Evolutionary conservation across 2,329 filamentous ascomycete genomes (phyloP).

Genomic region (Fusarium sp.): DNA sequence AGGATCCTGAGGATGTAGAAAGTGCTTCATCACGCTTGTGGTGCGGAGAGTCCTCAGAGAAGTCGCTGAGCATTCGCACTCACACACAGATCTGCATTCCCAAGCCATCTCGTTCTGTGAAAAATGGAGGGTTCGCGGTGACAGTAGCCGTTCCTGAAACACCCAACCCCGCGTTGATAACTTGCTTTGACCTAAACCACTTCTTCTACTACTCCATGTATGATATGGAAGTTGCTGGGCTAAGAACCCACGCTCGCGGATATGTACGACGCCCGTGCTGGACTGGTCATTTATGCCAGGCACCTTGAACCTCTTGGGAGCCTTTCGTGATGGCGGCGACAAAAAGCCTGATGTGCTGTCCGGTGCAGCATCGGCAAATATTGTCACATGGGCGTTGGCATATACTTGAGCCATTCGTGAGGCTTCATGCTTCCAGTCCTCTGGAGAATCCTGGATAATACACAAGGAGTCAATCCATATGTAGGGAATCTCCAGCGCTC

Average conservation of each 20-base stretch:
- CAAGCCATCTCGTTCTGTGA: not conserved
- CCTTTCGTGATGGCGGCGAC: not conserved
- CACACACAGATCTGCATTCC: not conserved
- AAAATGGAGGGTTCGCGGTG: not conserved
- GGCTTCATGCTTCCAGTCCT: constrained; percentile 10
- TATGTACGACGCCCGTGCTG: not conserved
- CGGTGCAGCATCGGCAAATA: constrained; percentile 5
- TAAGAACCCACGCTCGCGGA: not conserved
- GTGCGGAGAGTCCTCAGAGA: not conserved
- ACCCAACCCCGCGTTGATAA: not conserved
- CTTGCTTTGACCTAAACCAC: not conserved
- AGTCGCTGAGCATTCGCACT: constrained; percentile 1
- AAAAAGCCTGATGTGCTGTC: not conserved
- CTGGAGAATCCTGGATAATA: constrained; percentile 11
- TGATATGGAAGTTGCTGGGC: not conserved
- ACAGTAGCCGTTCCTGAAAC: not conserved
- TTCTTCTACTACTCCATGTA: not conserved
- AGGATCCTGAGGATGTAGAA: not conserved
- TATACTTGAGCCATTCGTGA: constrained; percentile 15
- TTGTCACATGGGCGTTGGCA: constrained; percentile 6
- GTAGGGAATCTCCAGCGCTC: not conserved
- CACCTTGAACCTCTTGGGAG: not conserved
- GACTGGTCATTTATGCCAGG: not conserved
- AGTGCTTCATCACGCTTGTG: not conserved
- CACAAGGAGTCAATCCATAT: constrained; percentile 19